A percentile compares a stretch with the other conserved stretches of the same genome.
Evolutionary conservation across 2,329 filamentous ascomycete genomes (phyloP).

Genomic region (Cordyceps tenuipes): DNA sequence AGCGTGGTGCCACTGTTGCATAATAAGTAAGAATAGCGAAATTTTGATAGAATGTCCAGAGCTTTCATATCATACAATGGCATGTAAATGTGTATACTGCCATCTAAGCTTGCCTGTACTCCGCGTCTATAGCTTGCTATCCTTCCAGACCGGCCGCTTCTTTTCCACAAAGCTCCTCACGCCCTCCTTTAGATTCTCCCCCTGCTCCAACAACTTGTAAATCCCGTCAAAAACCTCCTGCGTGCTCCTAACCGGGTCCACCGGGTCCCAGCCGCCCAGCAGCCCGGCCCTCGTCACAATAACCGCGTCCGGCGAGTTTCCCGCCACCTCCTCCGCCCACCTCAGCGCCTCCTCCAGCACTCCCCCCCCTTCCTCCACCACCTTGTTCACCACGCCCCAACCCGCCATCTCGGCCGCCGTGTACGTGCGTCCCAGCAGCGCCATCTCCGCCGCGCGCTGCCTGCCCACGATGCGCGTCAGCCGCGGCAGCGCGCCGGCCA

Average conservation of each 20-base stretch:
- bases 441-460: constrained; percentile 64
- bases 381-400: constrained; percentile 65
- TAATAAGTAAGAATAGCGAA: too few relatives aligned
- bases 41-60: too few relatives aligned
- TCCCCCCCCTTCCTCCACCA: constrained; percentile 37
- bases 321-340: constrained; percentile 53
- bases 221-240: constrained; percentile 47
- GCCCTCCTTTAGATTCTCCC: constrained; percentile 68
- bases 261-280: constrained; percentile 62
- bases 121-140: constrained; percentile 45
- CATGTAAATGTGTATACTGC: background rate
- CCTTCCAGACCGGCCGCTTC: constrained; percentile 58
- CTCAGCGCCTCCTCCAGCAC: constrained; percentile 51
- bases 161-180: constrained; percentile 70
- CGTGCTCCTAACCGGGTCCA: constrained; percentile 56
- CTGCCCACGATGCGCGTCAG: constrained; percentile 57
- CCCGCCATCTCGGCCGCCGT: constrained; percentile 48
- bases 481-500: constrained; percentile 62
- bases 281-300: constrained; percentile 66
- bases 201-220: constrained; percentile 51
- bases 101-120: background rate
- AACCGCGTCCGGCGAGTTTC: constrained; percentile 65
- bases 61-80: too few relatives aligned
- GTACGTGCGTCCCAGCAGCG: constrained; percentile 53
- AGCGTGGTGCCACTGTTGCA: too few relatives aligned